Evolutionary conservation across 2,329 filamentous ascomycete species (phyloP).

Genomic region (Diaporthe eres): DNA sequence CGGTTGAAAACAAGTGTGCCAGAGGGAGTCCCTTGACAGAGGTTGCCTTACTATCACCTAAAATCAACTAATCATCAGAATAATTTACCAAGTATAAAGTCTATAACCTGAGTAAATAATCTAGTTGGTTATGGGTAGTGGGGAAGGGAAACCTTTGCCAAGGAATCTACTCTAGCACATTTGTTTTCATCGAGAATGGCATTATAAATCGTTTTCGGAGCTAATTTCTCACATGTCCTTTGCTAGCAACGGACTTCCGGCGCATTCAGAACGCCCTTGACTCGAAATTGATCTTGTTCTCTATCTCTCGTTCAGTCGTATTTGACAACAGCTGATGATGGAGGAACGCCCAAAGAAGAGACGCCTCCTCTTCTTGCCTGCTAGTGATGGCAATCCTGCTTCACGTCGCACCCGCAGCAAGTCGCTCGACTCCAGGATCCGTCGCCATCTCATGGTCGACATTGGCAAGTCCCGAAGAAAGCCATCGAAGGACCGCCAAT

Average conservation of each 20-base stretch:
- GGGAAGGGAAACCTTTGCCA: no score
- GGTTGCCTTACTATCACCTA: no score
- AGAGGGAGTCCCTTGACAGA: no score
- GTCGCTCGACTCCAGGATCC: conserved; percentile 11
- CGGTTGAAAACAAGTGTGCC: neutral
- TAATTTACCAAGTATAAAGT: no score
- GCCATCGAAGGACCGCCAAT: neutral
- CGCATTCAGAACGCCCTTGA: neutral
- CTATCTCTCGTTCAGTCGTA: neutral
- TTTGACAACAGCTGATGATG: neutral
- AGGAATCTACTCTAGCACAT: no score
- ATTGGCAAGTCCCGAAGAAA: conserved; percentile 15
- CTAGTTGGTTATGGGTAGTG: no score
- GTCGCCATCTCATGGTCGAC: conserved; percentile 14
- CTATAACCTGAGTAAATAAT: no score
- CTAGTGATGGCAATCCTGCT: neutral
- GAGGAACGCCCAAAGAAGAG: neutral
- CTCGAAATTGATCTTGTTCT: neutral
- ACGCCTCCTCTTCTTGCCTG: neutral
- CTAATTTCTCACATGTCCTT: neutral
- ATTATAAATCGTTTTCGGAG: no score
- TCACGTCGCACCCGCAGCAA: neutral
- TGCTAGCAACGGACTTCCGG: neutral
- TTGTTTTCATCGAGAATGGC: neutral
- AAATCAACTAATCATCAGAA: no score